phyloP scores from a whole-genome alignment of 192 early-diverging fungal species.

The Mortierella alpina region DNA sequence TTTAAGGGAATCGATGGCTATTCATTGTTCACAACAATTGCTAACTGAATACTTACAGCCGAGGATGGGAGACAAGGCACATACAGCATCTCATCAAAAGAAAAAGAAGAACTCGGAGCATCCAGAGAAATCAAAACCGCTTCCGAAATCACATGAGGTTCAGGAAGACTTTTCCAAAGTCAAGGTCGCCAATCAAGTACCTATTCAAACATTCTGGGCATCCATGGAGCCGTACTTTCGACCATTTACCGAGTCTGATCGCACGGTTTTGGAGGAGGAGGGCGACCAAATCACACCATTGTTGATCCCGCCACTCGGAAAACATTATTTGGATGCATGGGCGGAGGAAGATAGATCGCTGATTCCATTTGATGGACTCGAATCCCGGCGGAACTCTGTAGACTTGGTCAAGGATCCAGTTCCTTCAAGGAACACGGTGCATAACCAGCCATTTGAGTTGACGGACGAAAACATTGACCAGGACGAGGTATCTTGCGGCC shows the following conservation, averaged over 20 bases:
- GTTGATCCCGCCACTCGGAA: slow-evolving; percentile 85
- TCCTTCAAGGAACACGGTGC: slow-evolving; percentile 36
- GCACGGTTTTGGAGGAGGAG: slow-evolving; percentile 72
- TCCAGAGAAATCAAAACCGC: slow-evolving; percentile 44
- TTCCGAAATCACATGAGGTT: slow-evolving; percentile 40
- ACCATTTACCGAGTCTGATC: slow-evolving; percentile 82
- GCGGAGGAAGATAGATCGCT: slow-evolving; percentile 74
- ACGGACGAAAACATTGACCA: slow-evolving; percentile 65
- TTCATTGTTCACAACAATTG: too few relatives aligned
- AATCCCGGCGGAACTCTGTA: slow-evolving; percentile 46
- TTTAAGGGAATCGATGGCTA: too few relatives aligned
- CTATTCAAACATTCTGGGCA: slow-evolving; percentile 85
- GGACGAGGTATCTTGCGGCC: slow-evolving; percentile 71
- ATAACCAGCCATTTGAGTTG: slow-evolving; percentile 47
- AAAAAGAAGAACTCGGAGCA: slow-evolving; percentile 41
- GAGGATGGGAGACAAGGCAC: slow-evolving; percentile 38
- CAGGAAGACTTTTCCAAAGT: slow-evolving; percentile 74
- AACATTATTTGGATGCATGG: slow-evolving; percentile 76
- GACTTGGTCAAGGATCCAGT: slow-evolving; percentile 29
- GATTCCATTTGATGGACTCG: slow-evolving; percentile 56
- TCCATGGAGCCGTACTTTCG: slow-evolving; percentile 89
- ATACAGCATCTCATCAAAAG: slow-evolving; percentile 41
- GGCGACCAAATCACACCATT: slow-evolving; percentile 78
- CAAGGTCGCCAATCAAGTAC: slow-evolving; percentile 77
- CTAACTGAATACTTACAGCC: slow-evolving; percentile 2